Evolutionary conservation across 805 yeast species (phyloP), one percentile per base, ranked within the genome.

Genomic region (Schwanniomyces vanrijiae): DNA sequence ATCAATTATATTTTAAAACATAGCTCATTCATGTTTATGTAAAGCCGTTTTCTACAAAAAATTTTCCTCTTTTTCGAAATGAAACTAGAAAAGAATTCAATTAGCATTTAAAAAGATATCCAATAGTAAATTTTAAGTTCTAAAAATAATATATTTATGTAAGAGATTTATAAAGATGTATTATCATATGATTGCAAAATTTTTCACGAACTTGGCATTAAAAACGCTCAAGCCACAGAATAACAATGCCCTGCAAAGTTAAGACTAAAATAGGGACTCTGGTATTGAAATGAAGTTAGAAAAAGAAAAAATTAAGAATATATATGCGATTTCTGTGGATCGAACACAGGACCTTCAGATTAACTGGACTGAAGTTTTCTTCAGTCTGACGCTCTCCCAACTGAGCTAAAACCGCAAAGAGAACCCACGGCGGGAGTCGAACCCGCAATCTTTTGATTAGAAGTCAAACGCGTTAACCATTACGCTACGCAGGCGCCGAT

Each of bases 401-500:
- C 59, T 55, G 59, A 55, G 59, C 59, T 55, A 55, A 55, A 51
- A 51, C 59, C 59, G 59, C 59, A 28, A 11, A 18, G 22, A 22
- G 55, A 66, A 66, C 71, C 71, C 71, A 67, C 63, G 71, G 64
- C 73, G 71, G 67, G 82, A 77, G 79, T 77, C 82, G 82, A 77
- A 77, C 82, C 79, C 81, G 76, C 76, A 77, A 76, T 77, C 82
- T 76, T 76, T 77, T 77, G 82, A 77, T 77, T 77, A 77, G 82
- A 77, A 77, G 81, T 77, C 81, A 77, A 77, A 77, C 80, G 82
- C 82, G 82, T 76, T 77, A 77, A 77, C 82, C 82, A 77, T 77
- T 77, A 76, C 81, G 82, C 82, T 76, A 77, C 81, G 69, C 52
- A 44, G 48, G 48, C 47, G 14, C 16, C 16, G 29, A 7, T 26